Percentiles rank a stretch among this genome's conserved stretches.
Evolutionary conservation across 2,329 filamentous ascomycete species (phyloP).

Genomic region (Claviceps monticola): DNA sequence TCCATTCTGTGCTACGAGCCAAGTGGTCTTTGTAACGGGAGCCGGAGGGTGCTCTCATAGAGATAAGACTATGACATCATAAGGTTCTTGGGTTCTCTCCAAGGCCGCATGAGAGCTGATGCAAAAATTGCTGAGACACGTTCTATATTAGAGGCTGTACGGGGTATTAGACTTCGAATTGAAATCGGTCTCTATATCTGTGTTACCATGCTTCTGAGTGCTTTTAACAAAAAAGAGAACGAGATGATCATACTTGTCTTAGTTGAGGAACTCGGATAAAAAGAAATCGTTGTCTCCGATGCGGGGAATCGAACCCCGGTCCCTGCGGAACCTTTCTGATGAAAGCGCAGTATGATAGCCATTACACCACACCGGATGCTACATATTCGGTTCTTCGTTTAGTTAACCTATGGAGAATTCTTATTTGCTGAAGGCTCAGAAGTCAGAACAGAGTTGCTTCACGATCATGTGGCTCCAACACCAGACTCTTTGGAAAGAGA

Average conservation of each 20-base stretch:
- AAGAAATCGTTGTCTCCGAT: background rate
- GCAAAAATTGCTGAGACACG: no score
- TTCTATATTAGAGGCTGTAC: no score
- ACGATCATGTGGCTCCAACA: background rate
- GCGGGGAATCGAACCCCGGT: slow-evolving; percentile 9
- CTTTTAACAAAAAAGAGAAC: background rate
- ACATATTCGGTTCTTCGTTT: no score
- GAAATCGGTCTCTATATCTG: no score
- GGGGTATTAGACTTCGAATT: no score
- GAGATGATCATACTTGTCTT: background rate
- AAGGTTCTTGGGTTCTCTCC: no score
- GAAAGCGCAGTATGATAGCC: slow-evolving; percentile 10
- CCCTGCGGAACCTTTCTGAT: slow-evolving; percentile 4
- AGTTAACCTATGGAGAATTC: accelerated
- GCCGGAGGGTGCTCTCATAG: no score
- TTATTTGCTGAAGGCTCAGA: accelerated
- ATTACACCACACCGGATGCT: slow-evolving; percentile 9
- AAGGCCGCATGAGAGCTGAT: no score
- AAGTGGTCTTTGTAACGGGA: no score
- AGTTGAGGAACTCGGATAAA: background rate
- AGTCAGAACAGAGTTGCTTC: background rate
- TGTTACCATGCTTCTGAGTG: no score
- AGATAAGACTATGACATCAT: no score
- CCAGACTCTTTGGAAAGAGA: background rate
- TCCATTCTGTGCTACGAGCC: no score